phyloP scores from a whole-genome alignment of 2,329 filamentous ascomycete genomes.

The Lasiodiplodia theobromae region DNA sequence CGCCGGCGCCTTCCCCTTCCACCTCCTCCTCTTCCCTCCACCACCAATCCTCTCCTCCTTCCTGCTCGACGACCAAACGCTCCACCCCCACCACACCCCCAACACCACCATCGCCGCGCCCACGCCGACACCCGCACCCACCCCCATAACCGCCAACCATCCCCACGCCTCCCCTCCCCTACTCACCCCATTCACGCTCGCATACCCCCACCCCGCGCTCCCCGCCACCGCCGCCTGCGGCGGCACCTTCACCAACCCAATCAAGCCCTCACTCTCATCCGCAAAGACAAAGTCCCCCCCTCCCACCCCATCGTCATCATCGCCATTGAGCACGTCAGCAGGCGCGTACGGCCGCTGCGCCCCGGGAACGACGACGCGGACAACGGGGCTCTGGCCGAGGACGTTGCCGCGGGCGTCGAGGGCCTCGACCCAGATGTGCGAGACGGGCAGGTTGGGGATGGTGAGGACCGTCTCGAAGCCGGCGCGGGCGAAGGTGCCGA shows the following conservation, averaged over 20 bases:
- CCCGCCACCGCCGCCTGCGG: neutral
- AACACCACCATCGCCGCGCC: neutral
- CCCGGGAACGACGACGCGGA: neutral
- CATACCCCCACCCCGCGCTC: neutral
- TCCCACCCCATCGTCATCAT: neutral
- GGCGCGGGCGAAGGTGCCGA: slow-evolving; percentile 21
- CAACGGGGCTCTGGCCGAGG: neutral
- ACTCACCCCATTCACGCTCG: neutral
- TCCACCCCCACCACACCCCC: slow-evolving; percentile 8
- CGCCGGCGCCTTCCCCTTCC: neutral
- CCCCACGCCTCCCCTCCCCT: neutral
- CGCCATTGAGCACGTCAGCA: neutral
- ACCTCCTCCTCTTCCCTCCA: neutral
- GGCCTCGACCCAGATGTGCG: slow-evolving; percentile 17
- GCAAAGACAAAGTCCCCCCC: neutral
- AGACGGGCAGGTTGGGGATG: slow-evolving; percentile 11
- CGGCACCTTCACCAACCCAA: neutral
- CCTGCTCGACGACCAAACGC: neutral
- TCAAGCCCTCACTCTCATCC: neutral
- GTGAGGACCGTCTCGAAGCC: slow-evolving; percentile 28
- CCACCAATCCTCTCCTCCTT: neutral
- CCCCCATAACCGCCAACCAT: neutral
- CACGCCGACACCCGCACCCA: neutral
- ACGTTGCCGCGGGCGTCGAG: slow-evolving; percentile 10
- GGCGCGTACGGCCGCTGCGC: neutral